phyloP scores from a whole-genome alignment of 352 stramenopile genomes.

The Chrysophaeum taylorii region DNA sequence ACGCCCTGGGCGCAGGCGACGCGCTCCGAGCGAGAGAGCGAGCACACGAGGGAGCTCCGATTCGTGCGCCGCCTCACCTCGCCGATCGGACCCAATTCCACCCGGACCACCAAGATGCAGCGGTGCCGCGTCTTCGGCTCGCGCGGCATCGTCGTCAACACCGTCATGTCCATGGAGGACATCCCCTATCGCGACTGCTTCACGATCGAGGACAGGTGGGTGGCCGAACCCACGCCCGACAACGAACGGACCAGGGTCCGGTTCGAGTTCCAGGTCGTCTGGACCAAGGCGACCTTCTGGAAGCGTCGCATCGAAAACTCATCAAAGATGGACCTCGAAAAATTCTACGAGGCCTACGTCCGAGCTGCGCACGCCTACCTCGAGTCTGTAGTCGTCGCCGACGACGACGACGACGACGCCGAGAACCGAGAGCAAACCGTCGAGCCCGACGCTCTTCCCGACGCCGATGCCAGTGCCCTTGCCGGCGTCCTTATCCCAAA shows the following conservation, averaged over 20 bases:
- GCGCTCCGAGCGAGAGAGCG: conserved; percentile 14
- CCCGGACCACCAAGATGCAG: conserved; percentile 11
- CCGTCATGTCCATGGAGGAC: conserved; percentile 17
- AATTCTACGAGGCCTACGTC: conserved; percentile 7
- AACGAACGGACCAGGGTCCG: background rate
- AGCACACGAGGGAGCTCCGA: conserved; percentile 15
- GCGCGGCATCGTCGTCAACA: conserved; percentile 12
- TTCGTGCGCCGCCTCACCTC: conserved; percentile 21
- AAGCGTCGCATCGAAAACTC: background rate
- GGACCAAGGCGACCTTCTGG: conserved; percentile 2
- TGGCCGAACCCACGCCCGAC: background rate
- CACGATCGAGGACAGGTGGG: conserved; percentile 16
- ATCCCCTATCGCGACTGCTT: conserved; percentile 20
- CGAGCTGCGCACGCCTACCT: no score
- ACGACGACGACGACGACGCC: no score
- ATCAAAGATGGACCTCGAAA: background rate
- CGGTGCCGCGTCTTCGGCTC: conserved; percentile 6
- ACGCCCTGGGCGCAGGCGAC: conserved; percentile 23
- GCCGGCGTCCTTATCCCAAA: no score
- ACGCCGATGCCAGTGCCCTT: no score
- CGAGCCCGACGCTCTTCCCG: no score
- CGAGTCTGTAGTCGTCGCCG: no score
- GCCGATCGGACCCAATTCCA: conserved; percentile 23
- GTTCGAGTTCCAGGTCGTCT: conserved; percentile 5
- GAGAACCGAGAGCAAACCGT: no score